Base-by-base conservation (phyloP, 2,329 filamentous ascomycete genomes). In the Capronia coronata region DNA sequence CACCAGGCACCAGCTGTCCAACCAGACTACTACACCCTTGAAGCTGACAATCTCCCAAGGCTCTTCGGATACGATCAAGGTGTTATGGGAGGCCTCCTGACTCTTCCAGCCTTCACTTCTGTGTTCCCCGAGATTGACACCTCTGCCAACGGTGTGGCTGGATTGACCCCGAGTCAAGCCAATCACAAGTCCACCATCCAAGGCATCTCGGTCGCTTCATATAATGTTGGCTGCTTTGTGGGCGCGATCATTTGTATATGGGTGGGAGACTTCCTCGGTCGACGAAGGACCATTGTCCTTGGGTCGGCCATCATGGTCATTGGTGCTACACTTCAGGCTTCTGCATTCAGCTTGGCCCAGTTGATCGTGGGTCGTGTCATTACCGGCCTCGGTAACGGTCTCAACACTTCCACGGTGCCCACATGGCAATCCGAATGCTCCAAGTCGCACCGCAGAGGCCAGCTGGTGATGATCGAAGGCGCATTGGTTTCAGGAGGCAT, bases 81-180 rank as follows among this genome's bases (percentile, higher is more conserved):
- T 62, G 83, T 87, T 8, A 88, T 86, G 75, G 85, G 83, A 39
- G 82, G 82, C 49, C 80, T 91, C 56, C 71, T 91, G 49, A 87
- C 84, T 2, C 75, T 90, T 61, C 68, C 75, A 16, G 74, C 75
- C 8, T 87, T 86, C 59, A 69, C 80, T 1, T 59, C 65, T 1
- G 66, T 69, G 13, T 82, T 82, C 56, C 78, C 49, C 35, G 64
- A 72, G 51, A 58, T 58, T 35, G 74, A 80, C 60, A 71, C 76
- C 3, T 47, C 44, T n/a, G 29, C 38, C 35, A 18, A 51, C 46
- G 45, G 53, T 16, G 42, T 53, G 16, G 21, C 52, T 46, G 45
- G 53, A 18, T 43, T 53, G 16, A 45, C 44, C 14, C 19, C 37
- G 6, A 46, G 48, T 19, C 43, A 55, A 43, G 45, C 44, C 77